These are phyloP conservation scores for Hordeum pubiflorum DNA, from an alignment of 202 grass and related monocot species.

Conservation along the genomic window DNA sequence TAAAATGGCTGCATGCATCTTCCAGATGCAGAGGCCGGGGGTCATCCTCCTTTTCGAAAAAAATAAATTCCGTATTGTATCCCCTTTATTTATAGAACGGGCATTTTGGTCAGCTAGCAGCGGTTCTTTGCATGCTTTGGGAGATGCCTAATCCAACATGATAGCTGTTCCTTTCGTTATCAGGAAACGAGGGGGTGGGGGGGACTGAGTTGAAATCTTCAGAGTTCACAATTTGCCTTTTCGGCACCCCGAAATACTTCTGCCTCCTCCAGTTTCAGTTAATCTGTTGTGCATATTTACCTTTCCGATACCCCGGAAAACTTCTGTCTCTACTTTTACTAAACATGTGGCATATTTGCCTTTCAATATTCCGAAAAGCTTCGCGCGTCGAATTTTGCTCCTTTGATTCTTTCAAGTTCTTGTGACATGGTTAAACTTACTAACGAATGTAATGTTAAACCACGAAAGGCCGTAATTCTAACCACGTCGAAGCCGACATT, in stretches of 20 bases:
- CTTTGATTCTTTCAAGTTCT: neutral
- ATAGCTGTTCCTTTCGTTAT: neutral
- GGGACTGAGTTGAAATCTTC: neutral
- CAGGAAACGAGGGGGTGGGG: too few relatives aligned
- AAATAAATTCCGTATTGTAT: neutral
- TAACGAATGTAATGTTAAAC: neutral
- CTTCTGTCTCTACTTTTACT: neutral
- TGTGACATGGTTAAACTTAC: neutral
- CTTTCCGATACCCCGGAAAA: neutral
- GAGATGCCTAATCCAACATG: neutral
- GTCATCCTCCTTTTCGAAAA: too few relatives aligned
- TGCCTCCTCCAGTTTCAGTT: neutral
- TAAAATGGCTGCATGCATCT: too few relatives aligned
- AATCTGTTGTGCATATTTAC: neutral
- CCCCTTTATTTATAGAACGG: neutral
- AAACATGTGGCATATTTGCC: neutral
- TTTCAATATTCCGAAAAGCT: neutral
- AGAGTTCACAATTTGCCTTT: neutral
- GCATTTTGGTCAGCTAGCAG: neutral
- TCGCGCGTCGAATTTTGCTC: neutral
- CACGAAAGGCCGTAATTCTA: neutral
- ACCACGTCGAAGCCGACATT: conserved; percentile 8
- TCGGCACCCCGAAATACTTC: neutral
- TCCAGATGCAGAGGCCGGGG: too few relatives aligned
- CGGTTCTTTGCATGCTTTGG: neutral